Evolutionary conservation across 2,329 filamentous ascomycete genomes (phyloP).

Genomic region (Achaetomium macrosporum): DNA sequence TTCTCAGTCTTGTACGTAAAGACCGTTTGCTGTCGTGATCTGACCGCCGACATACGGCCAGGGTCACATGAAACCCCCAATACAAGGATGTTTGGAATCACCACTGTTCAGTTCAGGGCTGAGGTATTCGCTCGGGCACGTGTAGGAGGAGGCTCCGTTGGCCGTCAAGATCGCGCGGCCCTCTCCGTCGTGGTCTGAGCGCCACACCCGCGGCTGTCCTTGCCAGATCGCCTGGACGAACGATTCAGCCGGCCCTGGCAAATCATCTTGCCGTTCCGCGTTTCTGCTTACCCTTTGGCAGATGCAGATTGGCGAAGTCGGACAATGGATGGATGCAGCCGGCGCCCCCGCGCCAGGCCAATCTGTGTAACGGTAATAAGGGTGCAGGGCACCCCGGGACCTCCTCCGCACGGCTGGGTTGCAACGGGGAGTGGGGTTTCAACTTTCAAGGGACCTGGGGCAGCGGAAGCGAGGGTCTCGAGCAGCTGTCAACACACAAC

Average conservation of each 20-base stretch:
- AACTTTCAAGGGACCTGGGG: background rate
- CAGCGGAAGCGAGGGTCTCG: background rate
- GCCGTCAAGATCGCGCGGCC: background rate
- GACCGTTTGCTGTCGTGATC: background rate
- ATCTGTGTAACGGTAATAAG: background rate
- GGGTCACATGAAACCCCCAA: background rate
- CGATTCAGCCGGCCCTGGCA: background rate
- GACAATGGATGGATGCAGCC: background rate
- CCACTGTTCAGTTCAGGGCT: background rate
- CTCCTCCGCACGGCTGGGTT: background rate
- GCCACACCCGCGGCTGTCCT: background rate
- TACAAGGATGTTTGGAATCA: background rate
- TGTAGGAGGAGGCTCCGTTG: background rate
- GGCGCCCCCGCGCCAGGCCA: background rate
- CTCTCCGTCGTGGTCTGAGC: background rate
- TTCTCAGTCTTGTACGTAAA: background rate
- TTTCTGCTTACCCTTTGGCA: background rate
- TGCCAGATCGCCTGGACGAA: background rate
- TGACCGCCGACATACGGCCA: background rate
- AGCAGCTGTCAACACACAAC: background rate
- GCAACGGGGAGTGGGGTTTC: background rate
- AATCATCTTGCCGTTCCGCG: background rate
- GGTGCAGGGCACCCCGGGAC: background rate
- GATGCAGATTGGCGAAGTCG: conserved; percentile 19
- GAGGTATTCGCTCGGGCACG: background rate